These are phyloP conservation scores for Prototheca wickerhamii DNA, from an alignment of 163 green algal species.

Conservation along the genomic window DNA sequence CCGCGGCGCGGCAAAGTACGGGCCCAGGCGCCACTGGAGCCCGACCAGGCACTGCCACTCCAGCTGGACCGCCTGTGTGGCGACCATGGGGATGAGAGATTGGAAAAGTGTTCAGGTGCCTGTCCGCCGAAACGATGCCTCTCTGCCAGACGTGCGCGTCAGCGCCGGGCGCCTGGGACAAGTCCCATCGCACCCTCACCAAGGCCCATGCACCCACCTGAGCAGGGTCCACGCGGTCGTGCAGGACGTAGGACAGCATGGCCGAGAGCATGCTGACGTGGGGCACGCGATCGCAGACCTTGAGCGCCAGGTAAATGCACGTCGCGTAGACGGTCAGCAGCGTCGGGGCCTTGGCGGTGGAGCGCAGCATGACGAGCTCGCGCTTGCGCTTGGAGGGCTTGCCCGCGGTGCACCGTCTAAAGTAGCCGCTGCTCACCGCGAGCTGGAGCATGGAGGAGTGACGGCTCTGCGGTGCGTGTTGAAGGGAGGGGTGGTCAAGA, in stretches of 20 bases:
- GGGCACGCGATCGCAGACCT: conserved; percentile 34
- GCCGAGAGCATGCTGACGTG: conserved; percentile 24
- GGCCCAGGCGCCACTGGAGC: conserved; percentile 24
- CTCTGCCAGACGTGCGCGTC: background rate
- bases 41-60: conserved; percentile 32
- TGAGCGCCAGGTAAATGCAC: conserved; percentile 49
- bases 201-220: background rate
- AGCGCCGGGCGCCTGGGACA: background rate
- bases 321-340: conserved; percentile 41
- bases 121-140: background rate
- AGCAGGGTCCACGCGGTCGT: background rate
- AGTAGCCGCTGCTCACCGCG: background rate
- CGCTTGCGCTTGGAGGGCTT: no score
- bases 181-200: no score
- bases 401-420: background rate
- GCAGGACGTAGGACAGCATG: conserved; percentile 20
- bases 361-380: background rate
- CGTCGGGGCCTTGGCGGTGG: conserved; percentile 11
- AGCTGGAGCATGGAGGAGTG: background rate
- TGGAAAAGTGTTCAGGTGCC: background rate
- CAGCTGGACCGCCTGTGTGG: conserved; percentile 20
- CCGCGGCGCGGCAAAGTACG: conserved; percentile 16
- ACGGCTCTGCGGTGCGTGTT: background rate
- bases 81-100: background rate
- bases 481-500: background rate